Evolutionary conservation across 495 filamentous ascomycete species (phyloP).

Genomic region (Hypomontagnella submonticulosa): DNA sequence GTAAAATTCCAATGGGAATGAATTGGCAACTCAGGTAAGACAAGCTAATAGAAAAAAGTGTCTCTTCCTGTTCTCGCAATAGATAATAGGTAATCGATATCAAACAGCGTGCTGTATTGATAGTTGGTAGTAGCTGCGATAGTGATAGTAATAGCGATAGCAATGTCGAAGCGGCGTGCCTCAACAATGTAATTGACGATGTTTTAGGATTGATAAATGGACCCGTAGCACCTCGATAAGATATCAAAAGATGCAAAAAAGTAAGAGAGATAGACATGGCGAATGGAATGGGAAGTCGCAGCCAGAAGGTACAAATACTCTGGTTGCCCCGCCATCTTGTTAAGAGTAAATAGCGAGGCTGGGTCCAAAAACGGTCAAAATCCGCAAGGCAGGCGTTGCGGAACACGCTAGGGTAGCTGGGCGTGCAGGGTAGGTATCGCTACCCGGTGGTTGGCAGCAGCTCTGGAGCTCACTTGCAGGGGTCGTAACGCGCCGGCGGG

Average conservation of each 20-base stretch:
- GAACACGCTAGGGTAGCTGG: conserved; percentile 10
- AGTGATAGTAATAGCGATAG: too few species aligned
- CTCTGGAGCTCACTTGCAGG: conserved; percentile 18
- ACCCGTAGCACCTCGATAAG: not conserved
- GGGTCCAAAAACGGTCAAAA: conserved; percentile 42
- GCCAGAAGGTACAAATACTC: conserved; percentile 42
- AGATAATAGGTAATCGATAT: too few species aligned
- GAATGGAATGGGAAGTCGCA: conserved; percentile 13
- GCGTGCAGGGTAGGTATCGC: not conserved
- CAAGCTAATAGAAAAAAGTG: too few species aligned
- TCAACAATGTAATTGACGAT: too few species aligned
- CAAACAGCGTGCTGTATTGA: too few species aligned
- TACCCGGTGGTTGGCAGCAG: conserved; percentile 38
- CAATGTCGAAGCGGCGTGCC: too few species aligned
- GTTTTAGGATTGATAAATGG: too few species aligned
- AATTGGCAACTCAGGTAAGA: too few species aligned
- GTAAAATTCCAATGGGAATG: too few species aligned
- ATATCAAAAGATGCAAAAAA: conserved; percentile 1
- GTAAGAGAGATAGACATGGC: conserved; percentile 1
- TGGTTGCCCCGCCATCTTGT: conserved; percentile 57
- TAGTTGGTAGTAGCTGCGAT: too few species aligned
- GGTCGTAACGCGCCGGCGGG: conserved; percentile 6
- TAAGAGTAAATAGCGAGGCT: conserved; percentile 58
- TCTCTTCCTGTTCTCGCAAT: too few species aligned
- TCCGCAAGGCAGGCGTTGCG: conserved; percentile 43